Conservation (phyloP, 176 grass and related monocot genomes). For the Avena insularis region DNA sequence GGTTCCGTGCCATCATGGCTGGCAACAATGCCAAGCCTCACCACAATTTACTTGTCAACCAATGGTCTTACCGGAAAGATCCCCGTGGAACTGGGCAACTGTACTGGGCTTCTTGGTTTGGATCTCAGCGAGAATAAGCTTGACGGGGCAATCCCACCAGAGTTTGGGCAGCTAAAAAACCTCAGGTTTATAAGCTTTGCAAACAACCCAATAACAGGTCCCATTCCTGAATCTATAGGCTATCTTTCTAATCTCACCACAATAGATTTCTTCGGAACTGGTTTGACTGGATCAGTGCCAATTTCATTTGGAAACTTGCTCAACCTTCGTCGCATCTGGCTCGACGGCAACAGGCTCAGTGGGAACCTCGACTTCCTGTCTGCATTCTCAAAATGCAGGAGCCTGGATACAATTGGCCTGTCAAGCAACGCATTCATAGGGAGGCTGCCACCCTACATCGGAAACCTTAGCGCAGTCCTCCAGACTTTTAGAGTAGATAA, state of each 20-base stretch:
- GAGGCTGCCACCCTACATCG: conserved; percentile 27
- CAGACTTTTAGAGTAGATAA: background rate
- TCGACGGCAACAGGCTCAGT: conserved; percentile 38
- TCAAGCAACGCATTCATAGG: conserved; percentile 28
- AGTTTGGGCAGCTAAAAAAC: conserved; percentile 2
- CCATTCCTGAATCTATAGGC: conserved; percentile 47
- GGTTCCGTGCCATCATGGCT: conserved; percentile 46
- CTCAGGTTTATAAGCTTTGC: conserved; percentile 41
- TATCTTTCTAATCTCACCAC: conserved; percentile 10
- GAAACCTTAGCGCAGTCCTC: conserved; percentile 21
- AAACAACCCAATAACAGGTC: conserved; percentile 45
- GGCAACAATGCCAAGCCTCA: conserved; percentile 35
- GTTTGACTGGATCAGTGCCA: conserved; percentile 50
- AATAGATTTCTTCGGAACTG: conserved; percentile 23
- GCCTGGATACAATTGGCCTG: background rate
- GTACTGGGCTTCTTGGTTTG: conserved; percentile 29
- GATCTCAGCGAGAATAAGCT: conserved; percentile 52
- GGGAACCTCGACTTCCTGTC: conserved; percentile 47
- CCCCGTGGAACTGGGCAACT: conserved; percentile 41
- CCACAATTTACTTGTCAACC: background rate
- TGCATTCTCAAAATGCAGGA: conserved; percentile 37
- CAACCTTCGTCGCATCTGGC: background rate
- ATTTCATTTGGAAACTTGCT: conserved; percentile 37
- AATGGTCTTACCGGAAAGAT: conserved; percentile 54
- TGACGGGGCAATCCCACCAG: conserved; percentile 43